These are phyloP conservation scores for Malus sieversii DNA, from an alignment of 306 rosid species.

Conservation along the genomic window DNA sequence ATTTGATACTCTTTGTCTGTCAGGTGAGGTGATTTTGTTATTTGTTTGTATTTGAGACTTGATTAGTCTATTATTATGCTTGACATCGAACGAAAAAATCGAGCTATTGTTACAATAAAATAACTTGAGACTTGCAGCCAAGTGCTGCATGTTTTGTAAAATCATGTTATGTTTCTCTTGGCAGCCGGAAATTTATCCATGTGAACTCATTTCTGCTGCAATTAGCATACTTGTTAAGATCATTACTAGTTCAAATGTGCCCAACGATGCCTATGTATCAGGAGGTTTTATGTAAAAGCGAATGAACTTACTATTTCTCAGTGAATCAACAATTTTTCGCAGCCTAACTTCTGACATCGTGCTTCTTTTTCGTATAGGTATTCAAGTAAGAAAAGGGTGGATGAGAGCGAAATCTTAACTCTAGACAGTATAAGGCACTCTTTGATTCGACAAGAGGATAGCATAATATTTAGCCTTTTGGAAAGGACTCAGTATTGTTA, in stretches of 20 bases:
- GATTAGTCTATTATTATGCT: background rate
- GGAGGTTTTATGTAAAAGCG: background rate
- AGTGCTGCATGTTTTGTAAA: background rate
- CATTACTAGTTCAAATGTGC: background rate
- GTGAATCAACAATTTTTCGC: background rate
- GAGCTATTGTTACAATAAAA: background rate
- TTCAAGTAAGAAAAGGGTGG: conserved; percentile 42
- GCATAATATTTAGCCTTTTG: conserved; percentile 54
- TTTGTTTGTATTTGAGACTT: background rate
- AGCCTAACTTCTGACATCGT: background rate
- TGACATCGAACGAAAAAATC: background rate
- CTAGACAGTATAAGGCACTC: conserved; percentile 41
- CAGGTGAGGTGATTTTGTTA: background rate
- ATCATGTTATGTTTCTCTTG: background rate
- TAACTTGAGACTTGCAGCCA: background rate
- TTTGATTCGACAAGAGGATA: conserved; percentile 59
- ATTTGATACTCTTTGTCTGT: background rate
- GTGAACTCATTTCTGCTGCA: background rate
- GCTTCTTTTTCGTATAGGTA: conserved; percentile 22
- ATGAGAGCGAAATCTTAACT: conserved; percentile 45
- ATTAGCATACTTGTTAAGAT: background rate
- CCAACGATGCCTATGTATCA: background rate
- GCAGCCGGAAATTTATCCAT: background rate
- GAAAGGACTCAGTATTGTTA: conserved; percentile 57
- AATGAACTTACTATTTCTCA: no score